Conservation (phyloP, 768 basidiomycete species). For the Boletus bicolor region DNA sequence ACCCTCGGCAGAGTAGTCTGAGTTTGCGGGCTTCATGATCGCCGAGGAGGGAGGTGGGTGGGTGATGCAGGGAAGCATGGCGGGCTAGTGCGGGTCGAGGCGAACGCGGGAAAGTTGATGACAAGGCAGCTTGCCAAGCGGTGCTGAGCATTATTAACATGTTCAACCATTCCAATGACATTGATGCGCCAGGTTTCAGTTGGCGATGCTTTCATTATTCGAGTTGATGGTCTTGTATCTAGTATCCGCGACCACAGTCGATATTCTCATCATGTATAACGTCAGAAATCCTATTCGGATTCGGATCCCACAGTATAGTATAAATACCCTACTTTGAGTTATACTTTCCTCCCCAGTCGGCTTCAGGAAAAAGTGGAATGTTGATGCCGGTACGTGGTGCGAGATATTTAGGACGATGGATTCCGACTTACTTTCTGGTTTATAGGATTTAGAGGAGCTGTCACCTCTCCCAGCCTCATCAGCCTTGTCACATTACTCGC, state of each 20-base stretch:
- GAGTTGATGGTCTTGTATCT: neutral
- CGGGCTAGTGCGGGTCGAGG: neutral
- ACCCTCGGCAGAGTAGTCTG: slow-evolving; percentile 50
- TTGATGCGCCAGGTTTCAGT: neutral
- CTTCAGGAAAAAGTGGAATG: neutral
- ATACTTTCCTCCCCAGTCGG: slow-evolving; percentile 8
- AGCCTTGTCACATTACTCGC: neutral
- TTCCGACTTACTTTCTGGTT: neutral
- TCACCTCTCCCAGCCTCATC: slow-evolving; percentile 14
- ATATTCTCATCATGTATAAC: neutral
- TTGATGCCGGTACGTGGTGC: slow-evolving; percentile 9
- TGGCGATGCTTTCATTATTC: neutral
- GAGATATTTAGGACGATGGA: neutral
- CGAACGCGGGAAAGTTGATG: slow-evolving; percentile 12
- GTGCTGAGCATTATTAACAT: neutral
- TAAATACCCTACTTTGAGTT: slow-evolving; percentile 8
- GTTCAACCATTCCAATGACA: neutral
- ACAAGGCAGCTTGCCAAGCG: neutral
- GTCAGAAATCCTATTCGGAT: neutral
- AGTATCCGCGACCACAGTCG: neutral
- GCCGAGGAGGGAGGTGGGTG: neutral
- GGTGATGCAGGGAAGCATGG: slow-evolving; percentile 8
- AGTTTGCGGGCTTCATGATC: slow-evolving; percentile 14
- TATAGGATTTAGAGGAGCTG: slow-evolving; percentile 10
- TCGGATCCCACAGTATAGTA: neutral